These are phyloP conservation scores for Moesziomyces parantarcticus DNA, from an alignment of 1,284 basidiomycete genomes.

Conservation along the genomic window DNA sequence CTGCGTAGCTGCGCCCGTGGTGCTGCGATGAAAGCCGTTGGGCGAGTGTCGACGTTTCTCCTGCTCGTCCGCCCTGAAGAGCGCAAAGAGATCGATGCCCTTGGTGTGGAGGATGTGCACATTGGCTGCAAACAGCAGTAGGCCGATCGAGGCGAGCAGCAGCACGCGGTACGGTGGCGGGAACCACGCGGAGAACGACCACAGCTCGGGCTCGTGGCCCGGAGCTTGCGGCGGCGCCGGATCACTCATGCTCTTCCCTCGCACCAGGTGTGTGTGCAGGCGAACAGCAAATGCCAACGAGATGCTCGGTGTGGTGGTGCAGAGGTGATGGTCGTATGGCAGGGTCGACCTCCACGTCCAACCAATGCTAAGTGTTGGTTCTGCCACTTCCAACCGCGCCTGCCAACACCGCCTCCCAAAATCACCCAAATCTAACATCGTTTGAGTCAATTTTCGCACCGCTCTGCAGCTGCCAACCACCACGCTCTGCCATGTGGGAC, in stretches of 20 bases:
- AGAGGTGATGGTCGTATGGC: no score
- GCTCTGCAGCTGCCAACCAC: no score
- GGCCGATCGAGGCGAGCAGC: slow-evolving; percentile 56
- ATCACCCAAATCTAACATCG: no score
- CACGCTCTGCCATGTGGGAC: no score
- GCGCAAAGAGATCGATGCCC: slow-evolving; percentile 56
- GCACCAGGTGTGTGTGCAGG: no score
- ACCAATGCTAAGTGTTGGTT: no score
- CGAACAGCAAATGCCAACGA: neutral
- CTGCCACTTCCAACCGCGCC: no score
- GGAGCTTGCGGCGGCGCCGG: slow-evolving; percentile 21
- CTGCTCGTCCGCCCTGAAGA: slow-evolving; percentile 14
- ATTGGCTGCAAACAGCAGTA: slow-evolving; percentile 57
- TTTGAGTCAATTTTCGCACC: neutral
- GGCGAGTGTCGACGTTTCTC: slow-evolving; percentile 24
- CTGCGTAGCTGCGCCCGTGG: slow-evolving; percentile 18
- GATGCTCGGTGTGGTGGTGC: no score
- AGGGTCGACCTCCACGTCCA: no score
- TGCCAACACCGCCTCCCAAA: no score
- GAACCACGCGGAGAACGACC: slow-evolving; percentile 57
- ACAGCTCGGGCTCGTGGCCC: slow-evolving; percentile 16
- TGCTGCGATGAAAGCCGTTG: slow-evolving; percentile 9
- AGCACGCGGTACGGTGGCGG: slow-evolving; percentile 65
- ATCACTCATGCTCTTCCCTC: slow-evolving; percentile 32
- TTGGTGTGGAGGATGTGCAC: slow-evolving; percentile 46